Base-by-base conservation (phyloP, 495 filamentous ascomycete species). In the Pyronema domesticum region DNA sequence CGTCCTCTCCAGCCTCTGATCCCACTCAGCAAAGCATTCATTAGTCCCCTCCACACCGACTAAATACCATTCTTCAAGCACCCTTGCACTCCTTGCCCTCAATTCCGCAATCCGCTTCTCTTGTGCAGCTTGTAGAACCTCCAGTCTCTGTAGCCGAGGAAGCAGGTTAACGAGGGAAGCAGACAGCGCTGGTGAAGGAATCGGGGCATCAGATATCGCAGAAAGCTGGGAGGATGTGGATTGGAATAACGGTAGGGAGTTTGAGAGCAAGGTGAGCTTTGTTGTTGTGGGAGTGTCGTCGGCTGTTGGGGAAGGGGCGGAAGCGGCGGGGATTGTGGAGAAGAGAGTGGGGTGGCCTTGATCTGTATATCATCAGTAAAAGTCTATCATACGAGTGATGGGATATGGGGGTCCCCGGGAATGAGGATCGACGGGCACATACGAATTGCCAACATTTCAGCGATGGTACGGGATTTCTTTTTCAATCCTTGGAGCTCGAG, bases 51-150 rank as follows among this genome's bases (percentile, higher is more conserved):
- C 62, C 10, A 65, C 52, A 15, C 74, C 47, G 19, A 79, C 67
- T 60, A 88, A 79, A 69, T 93, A 89, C 86, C 88, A 95, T 14
- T 75, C 67, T 67, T 86, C 76, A 53, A 95, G 65, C n/a, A 80
- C 68, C 19, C 67, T 65, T 54, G 87, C 89, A 54, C 78, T 93
- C 15, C 83, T 73, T n/a, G 73, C 71, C 46, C 87, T 67, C 55
- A 98, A 65, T 55, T 79, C 79, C 23, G 80, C 77, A 36, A 95
- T 77, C 58, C 83, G 76, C 18, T 71, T 70, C n/a, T 75, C 77
- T 67, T 94, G 89, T 17, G 76, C 73, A 5, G 76, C 67, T 68
- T 95, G 88, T 23, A 71, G 69, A 18, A 72, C 69, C 58, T 82
- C 75, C 5, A 83, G 58, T n/a, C 71, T 75, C 50, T 80, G 77